A percentile compares a stretch with the other conserved stretches of the same genome.
These are phyloP conservation scores for Chlorella sp. DNA, from an alignment of 139 green algal species.

Conservation along the genomic window DNA sequence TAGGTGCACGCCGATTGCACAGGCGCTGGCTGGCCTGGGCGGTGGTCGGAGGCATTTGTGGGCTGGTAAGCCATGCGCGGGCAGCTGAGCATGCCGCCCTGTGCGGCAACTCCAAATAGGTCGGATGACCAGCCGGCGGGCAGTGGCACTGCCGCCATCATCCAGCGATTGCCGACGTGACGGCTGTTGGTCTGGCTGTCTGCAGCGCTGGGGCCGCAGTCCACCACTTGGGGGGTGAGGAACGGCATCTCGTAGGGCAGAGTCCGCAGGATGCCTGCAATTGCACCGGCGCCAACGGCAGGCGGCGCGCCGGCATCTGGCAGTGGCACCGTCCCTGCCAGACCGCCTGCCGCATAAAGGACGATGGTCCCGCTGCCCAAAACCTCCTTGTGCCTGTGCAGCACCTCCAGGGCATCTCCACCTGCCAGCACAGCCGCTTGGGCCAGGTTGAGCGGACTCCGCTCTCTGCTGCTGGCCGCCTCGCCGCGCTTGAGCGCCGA, in stretches of 20 bases:
- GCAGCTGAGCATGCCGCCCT: background rate
- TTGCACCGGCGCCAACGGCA: background rate
- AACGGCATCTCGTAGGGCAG: constrained; percentile 18
- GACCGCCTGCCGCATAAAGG: background rate
- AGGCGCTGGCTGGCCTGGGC: too few relatives aligned
- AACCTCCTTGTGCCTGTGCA: too few relatives aligned
- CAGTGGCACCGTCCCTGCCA: too few relatives aligned
- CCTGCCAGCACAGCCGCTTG: background rate
- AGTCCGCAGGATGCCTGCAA: constrained; percentile 5
- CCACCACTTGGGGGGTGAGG: background rate
- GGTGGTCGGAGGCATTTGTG: too few relatives aligned
- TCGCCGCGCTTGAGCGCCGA: too few relatives aligned
- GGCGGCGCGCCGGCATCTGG: background rate
- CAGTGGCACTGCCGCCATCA: background rate
- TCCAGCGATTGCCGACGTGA: background rate
- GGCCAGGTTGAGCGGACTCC: too few relatives aligned
- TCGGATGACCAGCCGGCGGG: background rate
- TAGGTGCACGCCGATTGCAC: too few relatives aligned
- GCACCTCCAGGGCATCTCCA: background rate
- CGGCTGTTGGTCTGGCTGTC: background rate
- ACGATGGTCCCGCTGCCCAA: background rate
- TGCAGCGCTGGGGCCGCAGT: background rate
- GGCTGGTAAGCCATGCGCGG: too few relatives aligned
- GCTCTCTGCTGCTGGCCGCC: too few relatives aligned
- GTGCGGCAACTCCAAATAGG: background rate